These are phyloP conservation scores for Fusarium abutilonis DNA, from an alignment of 2,329 filamentous ascomycete genomes.

Conservation along the genomic window DNA sequence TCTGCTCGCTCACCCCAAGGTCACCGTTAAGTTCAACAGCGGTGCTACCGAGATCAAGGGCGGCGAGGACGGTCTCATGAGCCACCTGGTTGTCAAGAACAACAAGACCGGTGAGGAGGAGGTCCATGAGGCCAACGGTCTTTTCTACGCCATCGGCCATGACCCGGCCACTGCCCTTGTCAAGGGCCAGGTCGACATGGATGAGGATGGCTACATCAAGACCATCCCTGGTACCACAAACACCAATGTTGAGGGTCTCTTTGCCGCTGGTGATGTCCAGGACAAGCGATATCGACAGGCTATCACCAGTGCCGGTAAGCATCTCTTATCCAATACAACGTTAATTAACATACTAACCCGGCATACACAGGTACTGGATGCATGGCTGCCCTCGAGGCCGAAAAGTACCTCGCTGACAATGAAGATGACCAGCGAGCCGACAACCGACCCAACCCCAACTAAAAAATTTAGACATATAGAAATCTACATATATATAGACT, in stretches of 20 bases:
- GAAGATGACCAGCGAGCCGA: slow-evolving; percentile 55
- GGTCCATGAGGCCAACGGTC: slow-evolving; percentile 86
- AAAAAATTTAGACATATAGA: slow-evolving; percentile 23
- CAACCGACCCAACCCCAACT: slow-evolving; percentile 27
- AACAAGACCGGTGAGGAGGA: slow-evolving; percentile 78
- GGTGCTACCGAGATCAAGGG: slow-evolving; percentile 85
- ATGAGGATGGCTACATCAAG: slow-evolving; percentile 89
- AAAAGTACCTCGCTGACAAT: slow-evolving; percentile 87
- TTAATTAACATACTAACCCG: neutral
- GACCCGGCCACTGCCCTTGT: slow-evolving; percentile 92
- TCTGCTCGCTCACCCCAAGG: slow-evolving; percentile 84
- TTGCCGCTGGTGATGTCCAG: slow-evolving; percentile 96
- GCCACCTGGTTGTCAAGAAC: slow-evolving; percentile 84
- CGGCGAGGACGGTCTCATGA: slow-evolving; percentile 87
- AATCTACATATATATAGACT: slow-evolving; percentile 36
- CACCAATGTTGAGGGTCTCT: slow-evolving; percentile 91
- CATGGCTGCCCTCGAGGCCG: slow-evolving; percentile 93
- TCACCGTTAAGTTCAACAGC: slow-evolving; percentile 88
- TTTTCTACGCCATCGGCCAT: slow-evolving; percentile 98
- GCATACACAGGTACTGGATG: slow-evolving; percentile 79
- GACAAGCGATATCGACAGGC: slow-evolving; percentile 98
- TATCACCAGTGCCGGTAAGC: slow-evolving; percentile 93
- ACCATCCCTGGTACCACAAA: slow-evolving; percentile 89
- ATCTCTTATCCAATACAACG: neutral
- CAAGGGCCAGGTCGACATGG: slow-evolving; percentile 88